phyloP scores from a whole-genome alignment of 2,329 filamentous ascomycete species.

The Metarhizium brunneum region DNA sequence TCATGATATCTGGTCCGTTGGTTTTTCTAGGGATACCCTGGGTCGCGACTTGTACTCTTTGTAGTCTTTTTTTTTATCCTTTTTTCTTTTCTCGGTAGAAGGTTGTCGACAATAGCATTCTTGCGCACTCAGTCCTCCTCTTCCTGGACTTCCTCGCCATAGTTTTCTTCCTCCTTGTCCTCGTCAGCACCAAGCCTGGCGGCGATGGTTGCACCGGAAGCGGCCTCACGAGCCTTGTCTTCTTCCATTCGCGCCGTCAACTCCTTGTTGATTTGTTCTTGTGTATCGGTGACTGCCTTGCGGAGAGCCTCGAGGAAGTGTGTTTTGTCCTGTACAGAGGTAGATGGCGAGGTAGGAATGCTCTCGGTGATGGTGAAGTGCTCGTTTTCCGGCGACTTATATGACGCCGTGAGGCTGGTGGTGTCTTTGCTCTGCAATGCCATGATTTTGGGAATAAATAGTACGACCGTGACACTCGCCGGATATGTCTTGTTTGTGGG shows the following conservation, averaged over 20 bases:
- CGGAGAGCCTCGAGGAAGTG: slow-evolving; percentile 52
- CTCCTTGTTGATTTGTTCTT: slow-evolving; percentile 59
- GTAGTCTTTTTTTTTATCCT: background rate
- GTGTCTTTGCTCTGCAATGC: background rate
- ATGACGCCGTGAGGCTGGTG: slow-evolving; percentile 36
- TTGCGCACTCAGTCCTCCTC: slow-evolving; percentile 39
- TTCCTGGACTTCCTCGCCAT: slow-evolving; percentile 74
- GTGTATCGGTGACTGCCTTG: slow-evolving; percentile 45
- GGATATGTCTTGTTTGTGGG: background rate
- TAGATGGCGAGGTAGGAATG: slow-evolving; percentile 25
- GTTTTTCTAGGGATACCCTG: slow-evolving; percentile 18
- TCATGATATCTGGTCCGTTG: background rate
- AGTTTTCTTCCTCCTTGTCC: slow-evolving; percentile 62
- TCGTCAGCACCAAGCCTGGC: slow-evolving; percentile 33
- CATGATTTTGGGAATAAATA: background rate
- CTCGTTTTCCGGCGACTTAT: slow-evolving; percentile 41
- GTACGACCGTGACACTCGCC: background rate
- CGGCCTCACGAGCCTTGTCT: slow-evolving; percentile 47
- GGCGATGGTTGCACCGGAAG: slow-evolving; percentile 5
- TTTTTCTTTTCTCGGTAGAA: background rate
- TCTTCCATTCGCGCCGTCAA: slow-evolving; percentile 67
- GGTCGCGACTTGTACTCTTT: background rate
- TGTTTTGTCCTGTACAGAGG: slow-evolving; percentile 40
- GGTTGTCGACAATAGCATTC: background rate
- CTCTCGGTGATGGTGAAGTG: slow-evolving; percentile 33